Base-by-base conservation (phyloP, 1,284 basidiomycete species). In the Moesziomyces globuligerus region DNA sequence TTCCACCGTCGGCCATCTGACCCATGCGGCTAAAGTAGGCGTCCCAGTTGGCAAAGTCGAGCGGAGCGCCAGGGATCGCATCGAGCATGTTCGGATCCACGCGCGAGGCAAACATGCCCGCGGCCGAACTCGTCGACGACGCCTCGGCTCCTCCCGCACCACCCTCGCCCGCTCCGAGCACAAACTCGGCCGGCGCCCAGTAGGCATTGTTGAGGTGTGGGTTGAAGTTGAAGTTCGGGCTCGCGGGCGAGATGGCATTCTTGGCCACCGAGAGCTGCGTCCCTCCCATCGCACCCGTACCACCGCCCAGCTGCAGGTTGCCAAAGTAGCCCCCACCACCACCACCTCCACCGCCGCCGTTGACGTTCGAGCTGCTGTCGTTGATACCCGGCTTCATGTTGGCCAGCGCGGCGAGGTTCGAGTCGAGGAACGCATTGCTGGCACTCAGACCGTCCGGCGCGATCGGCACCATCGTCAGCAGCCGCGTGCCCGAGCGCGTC, bases 1-100 rank as follows among this genome's bases (percentile, higher is more conserved):
- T 38, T 3, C 26, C 53, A 2, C 24, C 37, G 1, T n/a, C 29
- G 7, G 49, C 34, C 13, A 24, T 48, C 13, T 58, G 49, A 18
- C 50, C 48, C 23, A 60, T 53, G 4, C 52, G 28, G 32, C 46
- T 53, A 40, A 76, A 72, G 26, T 64, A 74, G 1, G 55, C 55
- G 32, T 74, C 74, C 71, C 67, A 76, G 17, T 61, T 68, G 25
- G 69, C 74, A 51, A 74, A 76, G 23, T 76, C 74, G 7, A 76
- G 34, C 26, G 73, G 60, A 0, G 60, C 74, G 4, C 69, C 65
- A 0, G 74, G 74, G 7, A 76, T 56, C 13, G 56, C 68, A 36
- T 76, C 74, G 5, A 76, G 37, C 59, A 74, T 54, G 18, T 46
- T 58, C 0, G 72, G 47, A 26, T 72, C 68, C 0, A 68, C 48